Percentiles rank a stretch among this genome's conserved stretches.
phyloP scores from a whole-genome alignment of 495 filamentous ascomycete species.

The Annulohypoxylon bovei region DNA sequence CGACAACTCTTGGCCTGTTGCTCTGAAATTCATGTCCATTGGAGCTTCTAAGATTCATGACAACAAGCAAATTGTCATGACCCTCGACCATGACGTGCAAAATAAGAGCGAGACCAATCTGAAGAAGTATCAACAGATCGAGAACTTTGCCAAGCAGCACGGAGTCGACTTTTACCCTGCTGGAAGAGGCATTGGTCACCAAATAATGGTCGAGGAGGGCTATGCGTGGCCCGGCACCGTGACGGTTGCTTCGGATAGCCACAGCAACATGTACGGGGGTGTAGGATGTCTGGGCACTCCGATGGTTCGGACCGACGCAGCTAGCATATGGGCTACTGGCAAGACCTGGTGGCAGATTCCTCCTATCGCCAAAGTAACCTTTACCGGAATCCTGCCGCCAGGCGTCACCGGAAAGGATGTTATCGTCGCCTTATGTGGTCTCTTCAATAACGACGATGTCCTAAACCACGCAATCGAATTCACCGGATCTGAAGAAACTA shows the following conservation, averaged over 20 bases:
- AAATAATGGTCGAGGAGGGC: slow-evolving; percentile 87
- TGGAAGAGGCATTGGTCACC: slow-evolving; percentile 85
- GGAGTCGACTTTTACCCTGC: slow-evolving; percentile 82
- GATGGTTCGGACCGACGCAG: slow-evolving; percentile 87
- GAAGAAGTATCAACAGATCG: slow-evolving; percentile 85
- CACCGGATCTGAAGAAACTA: slow-evolving; percentile 78
- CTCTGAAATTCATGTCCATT: slow-evolving; percentile 86
- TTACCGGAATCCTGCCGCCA: slow-evolving; percentile 76
- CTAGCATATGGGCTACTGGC: slow-evolving; percentile 86
- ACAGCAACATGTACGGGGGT: slow-evolving; percentile 93
- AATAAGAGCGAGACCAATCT: slow-evolving; percentile 86
- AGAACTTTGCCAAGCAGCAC: slow-evolving; percentile 84
- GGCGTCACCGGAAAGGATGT: slow-evolving; percentile 97
- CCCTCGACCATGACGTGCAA: slow-evolving; percentile 93
- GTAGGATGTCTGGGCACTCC: slow-evolving; percentile 79
- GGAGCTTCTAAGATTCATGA: slow-evolving; percentile 81
- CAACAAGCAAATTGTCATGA: slow-evolving; percentile 83
- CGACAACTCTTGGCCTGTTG: slow-evolving; percentile 91
- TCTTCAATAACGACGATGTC: slow-evolving; percentile 91
- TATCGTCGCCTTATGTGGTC: slow-evolving; percentile 86
- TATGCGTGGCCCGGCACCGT: slow-evolving; percentile 82
- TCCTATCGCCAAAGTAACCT: slow-evolving; percentile 79
- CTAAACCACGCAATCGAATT: slow-evolving; percentile 96
- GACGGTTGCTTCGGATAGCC: slow-evolving; percentile 82
- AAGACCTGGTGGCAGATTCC: slow-evolving; percentile 92